phyloP scores from a whole-genome alignment of 306 rosid species.

The Medicago arabica region DNA sequence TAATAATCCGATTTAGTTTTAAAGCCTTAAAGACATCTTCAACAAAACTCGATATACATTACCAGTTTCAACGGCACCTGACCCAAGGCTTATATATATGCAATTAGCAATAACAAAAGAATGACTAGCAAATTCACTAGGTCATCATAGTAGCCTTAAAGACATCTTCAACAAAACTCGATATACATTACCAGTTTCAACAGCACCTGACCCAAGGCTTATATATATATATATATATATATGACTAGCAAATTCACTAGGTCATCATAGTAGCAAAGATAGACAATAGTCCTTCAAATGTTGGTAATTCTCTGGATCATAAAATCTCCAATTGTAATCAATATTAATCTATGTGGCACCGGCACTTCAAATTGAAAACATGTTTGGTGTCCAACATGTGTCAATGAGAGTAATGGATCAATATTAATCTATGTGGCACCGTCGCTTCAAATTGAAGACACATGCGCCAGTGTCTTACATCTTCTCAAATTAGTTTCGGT shows the following conservation, averaged over 20 bases:
- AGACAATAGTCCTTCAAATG: not conserved
- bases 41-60: slow-evolving; percentile 10
- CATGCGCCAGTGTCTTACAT: too few relatives aligned
- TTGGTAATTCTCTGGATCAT: not conserved
- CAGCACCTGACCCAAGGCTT: slow-evolving; percentile 1
- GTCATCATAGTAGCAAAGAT: not conserved
- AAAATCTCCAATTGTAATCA: not conserved
- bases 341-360: not conserved
- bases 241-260: not conserved
- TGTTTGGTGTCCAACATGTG: not conserved
- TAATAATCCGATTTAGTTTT: slow-evolving; percentile 19
- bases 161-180: slow-evolving; percentile 18
- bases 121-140: not conserved
- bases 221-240: not conserved
- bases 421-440: too few relatives aligned
- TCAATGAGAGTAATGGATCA: too few relatives aligned
- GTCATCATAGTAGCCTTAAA: not conserved
- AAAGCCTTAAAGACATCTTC: not conserved
- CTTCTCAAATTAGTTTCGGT: not conserved
- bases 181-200: not conserved
- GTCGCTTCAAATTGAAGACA: too few relatives aligned
- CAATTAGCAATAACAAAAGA: too few relatives aligned
- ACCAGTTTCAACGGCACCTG: slow-evolving; percentile 9
- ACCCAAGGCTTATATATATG: not conserved
- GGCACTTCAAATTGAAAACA: not conserved